These are phyloP conservation scores for Phytophthora hybrid DNA, from an alignment of 352 stramenopile genomes.

Conservation along the genomic window DNA sequence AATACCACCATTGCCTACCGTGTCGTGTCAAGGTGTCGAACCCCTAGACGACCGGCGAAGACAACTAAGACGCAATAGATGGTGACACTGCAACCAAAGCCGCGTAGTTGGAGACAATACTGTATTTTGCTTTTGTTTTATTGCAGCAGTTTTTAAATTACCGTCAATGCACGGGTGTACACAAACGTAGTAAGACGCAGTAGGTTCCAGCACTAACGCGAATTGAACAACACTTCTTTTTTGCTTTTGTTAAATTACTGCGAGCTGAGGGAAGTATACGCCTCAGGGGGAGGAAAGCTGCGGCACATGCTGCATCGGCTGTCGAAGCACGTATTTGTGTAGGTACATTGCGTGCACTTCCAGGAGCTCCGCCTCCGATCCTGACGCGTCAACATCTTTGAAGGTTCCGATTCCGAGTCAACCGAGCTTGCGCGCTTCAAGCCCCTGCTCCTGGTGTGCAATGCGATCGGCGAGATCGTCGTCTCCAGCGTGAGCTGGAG, in stretches of 20 bases:
- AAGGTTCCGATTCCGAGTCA: conserved; percentile 25
- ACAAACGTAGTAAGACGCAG: too few relatives aligned
- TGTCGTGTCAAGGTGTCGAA: conserved; percentile 12
- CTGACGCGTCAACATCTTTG: conserved; percentile 51
- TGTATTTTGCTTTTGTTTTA: too few relatives aligned
- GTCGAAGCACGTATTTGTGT: conserved; percentile 81
- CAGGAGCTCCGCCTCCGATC: conserved; percentile 49
- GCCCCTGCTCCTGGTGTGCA: conserved; percentile 44
- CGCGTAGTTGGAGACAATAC: too few relatives aligned
- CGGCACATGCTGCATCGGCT: conserved; percentile 75
- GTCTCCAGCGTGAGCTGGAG: conserved; percentile 53
- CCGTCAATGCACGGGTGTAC: neutral
- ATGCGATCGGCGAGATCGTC: conserved; percentile 38
- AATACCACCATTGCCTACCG: conserved; percentile 15
- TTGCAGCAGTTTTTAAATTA: too few relatives aligned
- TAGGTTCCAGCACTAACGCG: too few relatives aligned
- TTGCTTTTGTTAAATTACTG: conserved; percentile 39
- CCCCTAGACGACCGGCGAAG: conserved; percentile 7
- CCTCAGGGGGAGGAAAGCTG: conserved; percentile 37
- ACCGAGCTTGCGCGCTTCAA: conserved; percentile 25
- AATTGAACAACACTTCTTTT: conserved; percentile 16
- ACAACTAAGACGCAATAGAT: conserved; percentile 31
- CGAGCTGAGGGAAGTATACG: conserved; percentile 29
- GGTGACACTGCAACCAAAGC: neutral
- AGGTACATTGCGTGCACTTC: conserved; percentile 71